Conservation (phyloP, 2,329 filamentous ascomycete species). For the Didymella sp. region DNA sequence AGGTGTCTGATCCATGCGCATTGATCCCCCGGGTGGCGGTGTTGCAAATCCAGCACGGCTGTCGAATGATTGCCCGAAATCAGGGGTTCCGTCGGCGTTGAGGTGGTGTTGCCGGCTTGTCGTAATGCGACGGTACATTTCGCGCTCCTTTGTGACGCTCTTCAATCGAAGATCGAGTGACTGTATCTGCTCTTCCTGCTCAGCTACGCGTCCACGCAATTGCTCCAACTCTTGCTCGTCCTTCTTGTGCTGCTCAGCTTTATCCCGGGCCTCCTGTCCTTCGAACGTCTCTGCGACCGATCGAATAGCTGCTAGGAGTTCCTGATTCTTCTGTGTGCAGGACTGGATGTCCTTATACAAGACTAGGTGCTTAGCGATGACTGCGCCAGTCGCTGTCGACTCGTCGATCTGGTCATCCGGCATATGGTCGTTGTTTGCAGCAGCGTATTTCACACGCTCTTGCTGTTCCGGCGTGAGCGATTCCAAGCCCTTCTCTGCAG, state of each 20-base stretch:
- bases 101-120: conserved; percentile 73
- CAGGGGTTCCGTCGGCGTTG: conserved; percentile 50
- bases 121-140: conserved; percentile 96
- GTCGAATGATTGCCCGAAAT: conserved; percentile 34
- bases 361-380: conserved; percentile 89
- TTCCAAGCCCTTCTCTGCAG: conserved; percentile 78
- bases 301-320: conserved; percentile 81
- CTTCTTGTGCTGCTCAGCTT: conserved; percentile 61
- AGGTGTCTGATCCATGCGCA: conserved; percentile 53
- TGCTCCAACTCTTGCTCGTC: conserved; percentile 74
- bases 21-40: conserved; percentile 50
- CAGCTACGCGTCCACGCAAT: conserved; percentile 74
- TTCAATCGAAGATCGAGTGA: conserved; percentile 84
- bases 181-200: conserved; percentile 84
- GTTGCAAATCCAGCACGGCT: conserved; percentile 46
- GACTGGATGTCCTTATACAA: conserved; percentile 86
- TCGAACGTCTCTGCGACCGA: conserved; percentile 90
- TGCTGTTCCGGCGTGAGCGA: conserved; percentile 75
- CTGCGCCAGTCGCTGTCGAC: conserved; percentile 81
- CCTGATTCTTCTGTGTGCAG: conserved; percentile 85
- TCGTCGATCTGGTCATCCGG: conserved; percentile 69
- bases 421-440: conserved; percentile 69
- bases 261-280: conserved; percentile 78
- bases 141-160: conserved; percentile 92
- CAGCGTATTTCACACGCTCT: conserved; percentile 76